Evolutionary conservation across 148 eudicot species (phyloP).

Genomic region (Euryodendron excelsum): DNA sequence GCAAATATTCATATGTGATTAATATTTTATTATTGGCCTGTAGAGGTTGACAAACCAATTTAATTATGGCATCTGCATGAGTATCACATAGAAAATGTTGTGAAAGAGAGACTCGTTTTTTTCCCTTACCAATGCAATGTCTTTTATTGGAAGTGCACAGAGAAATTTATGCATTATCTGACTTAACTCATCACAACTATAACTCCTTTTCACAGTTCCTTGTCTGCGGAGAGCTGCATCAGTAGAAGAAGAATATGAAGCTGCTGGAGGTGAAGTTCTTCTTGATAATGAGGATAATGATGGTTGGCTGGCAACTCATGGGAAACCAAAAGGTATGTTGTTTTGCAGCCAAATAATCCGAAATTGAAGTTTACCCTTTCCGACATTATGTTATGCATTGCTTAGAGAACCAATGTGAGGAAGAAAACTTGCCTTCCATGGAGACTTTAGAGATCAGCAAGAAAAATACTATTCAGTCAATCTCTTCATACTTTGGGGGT

Average conservation of each 20-base stretch:
- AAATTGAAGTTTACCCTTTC: background rate
- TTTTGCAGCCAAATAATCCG: background rate
- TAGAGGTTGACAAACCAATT: too few species aligned
- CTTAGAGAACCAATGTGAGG: conserved; percentile 56
- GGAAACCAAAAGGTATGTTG: conserved; percentile 75
- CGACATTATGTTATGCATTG: conserved; percentile 14
- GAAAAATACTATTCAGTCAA: conserved; percentile 66
- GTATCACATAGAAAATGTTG: too few species aligned
- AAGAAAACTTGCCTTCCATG: conserved; percentile 90
- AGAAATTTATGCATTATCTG: background rate
- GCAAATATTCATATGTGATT: too few species aligned
- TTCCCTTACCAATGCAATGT: too few species aligned
- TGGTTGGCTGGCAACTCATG: conserved; percentile 99
- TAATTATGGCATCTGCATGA: too few species aligned
- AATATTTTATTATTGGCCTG: too few species aligned
- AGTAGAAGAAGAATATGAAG: conserved; percentile 86
- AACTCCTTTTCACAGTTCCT: conserved; percentile 53
- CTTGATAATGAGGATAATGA: conserved; percentile 90
- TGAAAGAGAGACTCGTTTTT: too few species aligned
- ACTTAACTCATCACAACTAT: background rate
- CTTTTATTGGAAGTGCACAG: background rate
- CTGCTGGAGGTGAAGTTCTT: conserved; percentile 94
- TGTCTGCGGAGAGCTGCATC: conserved; percentile 91
- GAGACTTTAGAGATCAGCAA: conserved; percentile 71
- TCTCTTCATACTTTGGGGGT: conserved; percentile 83